phyloP scores from a whole-genome alignment of 2,329 filamentous ascomycete genomes.

The Neonectria sp. region DNA sequence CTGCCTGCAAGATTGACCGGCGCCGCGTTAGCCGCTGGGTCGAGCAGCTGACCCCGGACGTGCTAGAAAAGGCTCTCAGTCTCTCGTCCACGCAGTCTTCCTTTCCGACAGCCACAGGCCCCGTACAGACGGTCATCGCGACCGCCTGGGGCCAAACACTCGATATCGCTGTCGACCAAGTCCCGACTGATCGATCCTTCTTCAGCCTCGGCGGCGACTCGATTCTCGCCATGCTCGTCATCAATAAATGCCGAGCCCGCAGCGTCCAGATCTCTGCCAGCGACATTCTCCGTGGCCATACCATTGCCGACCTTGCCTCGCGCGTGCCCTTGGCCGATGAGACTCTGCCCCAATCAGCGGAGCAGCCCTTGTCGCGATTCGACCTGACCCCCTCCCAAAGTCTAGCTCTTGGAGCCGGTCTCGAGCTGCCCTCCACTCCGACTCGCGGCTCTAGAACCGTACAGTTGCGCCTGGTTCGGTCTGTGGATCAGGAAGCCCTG shows the following conservation, averaged over 20 bases:
- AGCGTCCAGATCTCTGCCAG: conserved; percentile 12
- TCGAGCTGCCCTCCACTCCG: conserved; percentile 7
- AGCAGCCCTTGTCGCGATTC: conserved; percentile 2
- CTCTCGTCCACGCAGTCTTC: neutral
- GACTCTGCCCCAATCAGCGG: neutral
- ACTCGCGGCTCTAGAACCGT: conserved; percentile 5
- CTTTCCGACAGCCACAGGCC: neutral
- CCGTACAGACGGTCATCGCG: neutral
- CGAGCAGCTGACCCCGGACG: neutral
- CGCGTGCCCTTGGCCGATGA: conserved; percentile 9
- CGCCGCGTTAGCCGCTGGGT: conserved; percentile 3
- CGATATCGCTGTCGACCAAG: neutral
- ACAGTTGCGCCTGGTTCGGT: conserved; percentile 5
- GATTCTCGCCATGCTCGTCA: conserved; percentile 7
- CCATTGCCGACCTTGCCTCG: conserved; percentile 10
- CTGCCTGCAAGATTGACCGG: neutral
- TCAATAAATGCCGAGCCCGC: conserved; percentile 15
- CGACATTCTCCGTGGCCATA: conserved; percentile 20
- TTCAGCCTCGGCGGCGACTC: conserved; percentile 11
- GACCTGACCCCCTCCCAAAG: conserved; percentile 11
- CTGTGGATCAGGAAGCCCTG: conserved; percentile 2
- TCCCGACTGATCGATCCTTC: neutral
- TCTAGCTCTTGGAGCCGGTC: conserved; percentile 13
- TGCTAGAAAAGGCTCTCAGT: neutral
- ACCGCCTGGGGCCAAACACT: neutral